Percentiles rank a stretch among this genome's conserved stretches.
Evolutionary conservation across 495 filamentous ascomycete genomes (phyloP).

Genomic region (Penicillium antarcticum): DNA sequence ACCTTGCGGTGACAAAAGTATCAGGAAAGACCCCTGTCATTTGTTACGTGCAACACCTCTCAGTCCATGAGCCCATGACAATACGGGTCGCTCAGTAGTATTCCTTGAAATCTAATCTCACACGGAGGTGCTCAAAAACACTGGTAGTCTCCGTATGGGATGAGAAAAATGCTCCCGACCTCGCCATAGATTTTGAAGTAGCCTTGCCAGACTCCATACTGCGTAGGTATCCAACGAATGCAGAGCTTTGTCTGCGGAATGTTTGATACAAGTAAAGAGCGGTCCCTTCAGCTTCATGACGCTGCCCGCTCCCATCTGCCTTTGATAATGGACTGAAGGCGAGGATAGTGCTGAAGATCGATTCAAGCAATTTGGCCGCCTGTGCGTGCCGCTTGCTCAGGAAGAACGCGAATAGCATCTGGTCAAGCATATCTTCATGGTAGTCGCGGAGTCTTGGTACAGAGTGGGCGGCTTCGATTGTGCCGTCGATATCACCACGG

Average conservation of each 20-base stretch:
- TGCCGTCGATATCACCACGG: conserved; percentile 41
- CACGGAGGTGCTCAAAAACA: conserved; percentile 48
- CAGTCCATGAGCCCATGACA: too few species aligned
- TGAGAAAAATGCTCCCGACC: conserved; percentile 23
- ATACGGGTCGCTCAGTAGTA: conserved; percentile 44
- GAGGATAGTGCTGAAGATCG: conserved; percentile 70
- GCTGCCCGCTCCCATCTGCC: conserved; percentile 33
- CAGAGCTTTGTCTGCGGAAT: conserved; percentile 65
- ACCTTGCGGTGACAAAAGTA: background rate
- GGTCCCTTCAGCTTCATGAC: conserved; percentile 40
- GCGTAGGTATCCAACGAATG: conserved; percentile 52
- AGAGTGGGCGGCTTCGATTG: conserved; percentile 50
- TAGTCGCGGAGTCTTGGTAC: conserved; percentile 63
- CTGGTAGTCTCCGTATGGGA: conserved; percentile 31
- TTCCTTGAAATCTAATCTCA: conserved; percentile 47
- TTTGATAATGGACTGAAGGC: conserved; percentile 57
- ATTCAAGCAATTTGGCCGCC: conserved; percentile 70
- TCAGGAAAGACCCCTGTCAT: background rate
- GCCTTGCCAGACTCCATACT: conserved; percentile 47
- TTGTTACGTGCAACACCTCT: background rate
- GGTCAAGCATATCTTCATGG: conserved; percentile 75
- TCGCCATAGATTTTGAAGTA: conserved; percentile 29
- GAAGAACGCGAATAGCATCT: conserved; percentile 71
- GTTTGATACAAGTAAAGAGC: conserved; percentile 53
- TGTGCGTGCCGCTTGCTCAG: conserved; percentile 54